These are phyloP conservation scores for Fusarium cyanostomum DNA, from an alignment of 2,329 filamentous ascomycete genomes.

Conservation along the genomic window DNA sequence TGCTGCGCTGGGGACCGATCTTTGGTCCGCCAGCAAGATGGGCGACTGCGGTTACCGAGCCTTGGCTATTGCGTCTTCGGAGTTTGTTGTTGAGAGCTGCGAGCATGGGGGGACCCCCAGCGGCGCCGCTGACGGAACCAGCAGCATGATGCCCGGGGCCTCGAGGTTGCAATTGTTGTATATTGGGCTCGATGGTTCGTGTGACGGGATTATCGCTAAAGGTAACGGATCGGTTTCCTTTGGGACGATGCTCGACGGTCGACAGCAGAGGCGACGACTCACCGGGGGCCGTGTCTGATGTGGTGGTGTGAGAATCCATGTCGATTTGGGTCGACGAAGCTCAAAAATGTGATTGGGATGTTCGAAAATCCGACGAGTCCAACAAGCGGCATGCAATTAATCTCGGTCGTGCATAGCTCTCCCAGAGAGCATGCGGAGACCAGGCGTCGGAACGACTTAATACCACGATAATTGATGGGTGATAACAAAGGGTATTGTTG, in stretches of 20 bases:
- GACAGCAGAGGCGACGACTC: constrained; percentile 51
- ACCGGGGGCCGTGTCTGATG: constrained; percentile 30
- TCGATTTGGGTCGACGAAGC: constrained; percentile 18
- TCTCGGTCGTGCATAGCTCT: constrained; percentile 4
- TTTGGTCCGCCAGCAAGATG: constrained; percentile 63
- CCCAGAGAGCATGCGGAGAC: neutral
- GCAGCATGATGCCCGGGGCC: constrained; percentile 45
- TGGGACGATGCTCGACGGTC: constrained; percentile 51
- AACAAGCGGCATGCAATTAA: constrained; percentile 11
- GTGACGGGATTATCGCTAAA: constrained; percentile 77
- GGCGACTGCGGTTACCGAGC: constrained; percentile 54
- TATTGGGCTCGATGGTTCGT: constrained; percentile 66
- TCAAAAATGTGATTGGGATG: constrained; percentile 11
- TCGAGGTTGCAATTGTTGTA: constrained; percentile 36
- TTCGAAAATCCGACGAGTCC: constrained; percentile 5
- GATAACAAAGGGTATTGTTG: constrained; percentile 23
- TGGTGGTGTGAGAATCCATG: constrained; percentile 42
- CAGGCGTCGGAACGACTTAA: neutral
- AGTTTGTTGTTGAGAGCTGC: constrained; percentile 88
- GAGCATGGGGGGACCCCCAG: constrained; percentile 67
- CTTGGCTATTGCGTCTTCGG: constrained; percentile 84
- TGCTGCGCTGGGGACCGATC: constrained; percentile 93
- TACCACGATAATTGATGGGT: constrained; percentile 1
- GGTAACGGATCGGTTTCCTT: constrained; percentile 72
- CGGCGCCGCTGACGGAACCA: constrained; percentile 46